Evolutionary conservation across 1,284 basidiomycete species (phyloP).

Genomic region (Lignosus rhinocerotis): DNA sequence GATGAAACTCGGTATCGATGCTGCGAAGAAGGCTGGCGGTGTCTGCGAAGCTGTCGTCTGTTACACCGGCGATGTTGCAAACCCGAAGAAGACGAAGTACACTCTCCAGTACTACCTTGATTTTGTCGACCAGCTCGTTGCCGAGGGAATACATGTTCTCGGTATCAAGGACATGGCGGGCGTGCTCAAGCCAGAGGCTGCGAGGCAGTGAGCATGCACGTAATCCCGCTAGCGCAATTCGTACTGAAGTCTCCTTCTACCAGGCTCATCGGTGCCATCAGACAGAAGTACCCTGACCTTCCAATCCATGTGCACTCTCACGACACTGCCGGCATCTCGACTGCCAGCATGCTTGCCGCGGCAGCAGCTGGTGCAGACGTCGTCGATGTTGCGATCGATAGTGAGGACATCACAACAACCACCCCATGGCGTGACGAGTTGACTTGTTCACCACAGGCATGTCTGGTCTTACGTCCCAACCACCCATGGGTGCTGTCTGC

Average conservation of each 20-base stretch:
- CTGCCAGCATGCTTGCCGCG: slow-evolving; percentile 94
- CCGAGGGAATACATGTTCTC: slow-evolving; percentile 95
- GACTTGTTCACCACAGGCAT: slow-evolving; percentile 60
- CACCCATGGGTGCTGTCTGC: slow-evolving; percentile 97
- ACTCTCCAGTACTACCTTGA: slow-evolving; percentile 98
- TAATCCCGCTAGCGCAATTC: no score
- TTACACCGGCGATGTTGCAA: slow-evolving; percentile 98
- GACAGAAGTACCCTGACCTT: slow-evolving; percentile 95
- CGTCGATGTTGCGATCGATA: slow-evolving; percentile 98
- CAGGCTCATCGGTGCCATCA: slow-evolving; percentile 90
- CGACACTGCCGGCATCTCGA: slow-evolving; percentile 98
- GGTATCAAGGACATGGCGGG: slow-evolving; percentile 99
- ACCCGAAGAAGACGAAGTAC: slow-evolving; percentile 96
- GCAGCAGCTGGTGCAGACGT: slow-evolving; percentile 97
- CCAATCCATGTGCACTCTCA: slow-evolving; percentile 99
- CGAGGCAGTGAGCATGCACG: slow-evolving; percentile 64
- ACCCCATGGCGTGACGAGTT: neutral
- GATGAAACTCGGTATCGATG: slow-evolving; percentile 97
- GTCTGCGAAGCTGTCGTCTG: slow-evolving; percentile 98
- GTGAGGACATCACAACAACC: slow-evolving; percentile 44
- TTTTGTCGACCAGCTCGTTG: slow-evolving; percentile 92
- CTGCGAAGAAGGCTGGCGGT: slow-evolving; percentile 99
- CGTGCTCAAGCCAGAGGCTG: slow-evolving; percentile 93
- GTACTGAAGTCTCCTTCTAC: neutral
- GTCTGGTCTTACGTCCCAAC: slow-evolving; percentile 98